Evolutionary conservation across 805 yeast species (phyloP).

Genomic region (Candida ovalis): DNA sequence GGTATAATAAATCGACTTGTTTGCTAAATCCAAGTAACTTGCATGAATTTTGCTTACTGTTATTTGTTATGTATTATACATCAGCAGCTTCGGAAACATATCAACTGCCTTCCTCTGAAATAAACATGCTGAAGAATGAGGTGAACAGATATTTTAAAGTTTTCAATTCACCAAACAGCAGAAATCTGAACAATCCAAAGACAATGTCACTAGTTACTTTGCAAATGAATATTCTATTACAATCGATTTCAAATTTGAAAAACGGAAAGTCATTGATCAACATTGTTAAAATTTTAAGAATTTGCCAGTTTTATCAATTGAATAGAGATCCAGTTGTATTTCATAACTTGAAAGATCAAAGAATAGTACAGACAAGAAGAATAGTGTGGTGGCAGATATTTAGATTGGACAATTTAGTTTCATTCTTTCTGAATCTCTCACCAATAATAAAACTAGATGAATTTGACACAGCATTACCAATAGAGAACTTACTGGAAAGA

Average conservation of each 20-base stretch:
- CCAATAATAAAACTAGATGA: constrained; percentile 22
- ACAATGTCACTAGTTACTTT: constrained; percentile 21
- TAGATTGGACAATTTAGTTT: constrained; percentile 42
- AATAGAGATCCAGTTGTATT: constrained; percentile 59
- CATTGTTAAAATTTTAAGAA: constrained; percentile 20
- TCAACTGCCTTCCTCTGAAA: constrained; percentile 8
- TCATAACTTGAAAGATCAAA: constrained; percentile 45
- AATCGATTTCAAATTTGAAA: constrained; percentile 22
- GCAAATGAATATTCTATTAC: constrained; percentile 22
- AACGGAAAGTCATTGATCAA: constrained; percentile 24
- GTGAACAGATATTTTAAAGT: constrained; percentile 19
- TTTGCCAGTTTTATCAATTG: constrained; percentile 34
- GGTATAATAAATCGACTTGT: constrained; percentile 39
- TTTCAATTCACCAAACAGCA: constrained; percentile 14
- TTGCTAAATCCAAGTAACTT: constrained; percentile 16
- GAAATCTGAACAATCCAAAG: constrained; percentile 20
- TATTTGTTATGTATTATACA: constrained; percentile 20
- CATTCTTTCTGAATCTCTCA: constrained; percentile 21
- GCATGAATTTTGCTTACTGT: constrained; percentile 18
- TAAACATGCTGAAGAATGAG: constrained; percentile 11
- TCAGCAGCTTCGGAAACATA: constrained; percentile 12
- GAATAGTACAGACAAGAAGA: constrained; percentile 49
- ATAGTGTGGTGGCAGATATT: constrained; percentile 68
- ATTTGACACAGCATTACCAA: constrained; percentile 25
- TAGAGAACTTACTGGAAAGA: constrained; percentile 14